A percentile compares a stretch with the other conserved stretches of the same genome.
These are phyloP conservation scores for Cyclospora cayetanensis DNA, from an alignment of 169 alveolate species.

Conservation along the genomic window DNA sequence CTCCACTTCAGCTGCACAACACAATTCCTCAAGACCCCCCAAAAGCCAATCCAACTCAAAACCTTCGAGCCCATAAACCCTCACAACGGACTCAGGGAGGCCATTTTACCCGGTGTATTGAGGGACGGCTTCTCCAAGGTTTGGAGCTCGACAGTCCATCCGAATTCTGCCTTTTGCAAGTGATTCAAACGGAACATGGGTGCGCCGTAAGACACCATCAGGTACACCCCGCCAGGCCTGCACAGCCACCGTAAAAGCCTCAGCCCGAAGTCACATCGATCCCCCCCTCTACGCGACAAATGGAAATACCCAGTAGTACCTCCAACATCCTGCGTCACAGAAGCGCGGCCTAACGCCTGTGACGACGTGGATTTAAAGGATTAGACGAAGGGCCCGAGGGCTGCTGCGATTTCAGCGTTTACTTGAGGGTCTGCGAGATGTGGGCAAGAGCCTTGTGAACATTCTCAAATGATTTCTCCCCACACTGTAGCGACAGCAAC, in stretches of 20 bases:
- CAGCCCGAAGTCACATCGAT: neutral
- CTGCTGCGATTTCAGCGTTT: neutral
- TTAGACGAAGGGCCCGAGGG: too few relatives aligned
- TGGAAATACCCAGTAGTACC: too few relatives aligned
- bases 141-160: constrained; percentile 48
- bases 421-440: constrained; percentile 70
- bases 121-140: constrained; percentile 44
- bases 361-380: too few relatives aligned
- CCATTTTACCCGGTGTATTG: neutral
- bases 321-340: too few relatives aligned
- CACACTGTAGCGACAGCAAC: constrained; percentile 79
- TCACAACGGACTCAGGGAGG: neutral
- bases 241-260: neutral
- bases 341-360: too few relatives aligned
- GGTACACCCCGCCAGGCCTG: constrained; percentile 86
- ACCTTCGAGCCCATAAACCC: neutral
- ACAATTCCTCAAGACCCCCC: neutral
- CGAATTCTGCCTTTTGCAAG: constrained; percentile 77
- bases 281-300: too few relatives aligned
- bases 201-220: constrained; percentile 91
- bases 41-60: neutral
- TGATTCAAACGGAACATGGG: constrained; percentile 87
- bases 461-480: constrained; percentile 89
- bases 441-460: constrained; percentile 89
- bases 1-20: constrained; percentile 34